Conservation (phyloP, 768 basidiomycete genomes). For the Boletus subcaerulescens region DNA sequence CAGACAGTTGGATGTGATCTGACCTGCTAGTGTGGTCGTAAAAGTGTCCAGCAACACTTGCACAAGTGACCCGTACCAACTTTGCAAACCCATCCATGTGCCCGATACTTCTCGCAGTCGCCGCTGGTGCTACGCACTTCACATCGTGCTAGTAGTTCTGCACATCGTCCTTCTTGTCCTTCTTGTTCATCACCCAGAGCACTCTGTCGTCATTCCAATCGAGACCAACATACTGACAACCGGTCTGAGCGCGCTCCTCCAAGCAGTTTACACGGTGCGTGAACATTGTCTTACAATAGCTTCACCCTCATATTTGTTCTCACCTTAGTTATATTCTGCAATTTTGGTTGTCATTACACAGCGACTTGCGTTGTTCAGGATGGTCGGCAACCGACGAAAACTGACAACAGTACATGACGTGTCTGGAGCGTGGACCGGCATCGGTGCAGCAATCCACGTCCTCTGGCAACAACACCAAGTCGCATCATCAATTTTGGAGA, state of each 20-base stretch:
- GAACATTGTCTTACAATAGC: neutral
- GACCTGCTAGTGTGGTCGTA: neutral
- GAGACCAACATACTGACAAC: too few relatives aligned
- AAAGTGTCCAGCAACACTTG: neutral
- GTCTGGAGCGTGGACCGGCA: neutral
- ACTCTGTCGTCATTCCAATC: too few relatives aligned
- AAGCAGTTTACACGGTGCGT: too few relatives aligned
- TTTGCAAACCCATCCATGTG: neutral
- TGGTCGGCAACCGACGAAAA: neutral
- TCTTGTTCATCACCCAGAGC: too few relatives aligned
- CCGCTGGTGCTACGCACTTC: neutral
- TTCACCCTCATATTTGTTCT: neutral
- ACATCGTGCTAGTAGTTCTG: too few relatives aligned
- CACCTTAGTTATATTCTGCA: neutral
- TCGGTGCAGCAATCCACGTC: neutral
- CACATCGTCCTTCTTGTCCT: too few relatives aligned
- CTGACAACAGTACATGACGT: neutral
- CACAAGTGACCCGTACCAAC: neutral
- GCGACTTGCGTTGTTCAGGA: neutral
- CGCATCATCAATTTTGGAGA: neutral
- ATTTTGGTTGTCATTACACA: neutral
- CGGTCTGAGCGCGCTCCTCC: too few relatives aligned
- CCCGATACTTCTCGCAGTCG: neutral
- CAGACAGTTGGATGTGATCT: neutral
- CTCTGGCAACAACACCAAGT: neutral